Conservation (phyloP, 2,329 filamentous ascomycete species). For the Sporothrix pseudoabietina region DNA sequence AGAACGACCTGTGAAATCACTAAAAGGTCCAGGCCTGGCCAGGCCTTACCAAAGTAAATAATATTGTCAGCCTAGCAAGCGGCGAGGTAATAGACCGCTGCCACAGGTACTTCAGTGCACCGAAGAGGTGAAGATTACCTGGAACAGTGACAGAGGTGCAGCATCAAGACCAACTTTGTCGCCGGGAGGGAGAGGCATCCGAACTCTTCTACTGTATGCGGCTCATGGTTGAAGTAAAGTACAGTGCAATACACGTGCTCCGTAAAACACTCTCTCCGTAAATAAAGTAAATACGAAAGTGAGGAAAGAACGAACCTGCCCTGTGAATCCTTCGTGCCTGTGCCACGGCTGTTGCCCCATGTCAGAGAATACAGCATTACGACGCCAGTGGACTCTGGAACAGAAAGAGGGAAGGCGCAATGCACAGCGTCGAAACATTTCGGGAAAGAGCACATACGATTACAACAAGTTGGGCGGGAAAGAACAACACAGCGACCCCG, state of each 20-base stretch:
- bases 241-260: background rate
- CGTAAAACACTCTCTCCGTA: background rate
- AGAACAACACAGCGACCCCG: constrained; percentile 1
- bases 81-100: background rate
- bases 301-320: background rate
- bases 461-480: background rate
- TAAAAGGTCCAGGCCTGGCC: background rate
- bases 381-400: background rate
- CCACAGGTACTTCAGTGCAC: background rate
- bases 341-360: background rate
- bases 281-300: no score
- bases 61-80: background rate
- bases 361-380: background rate
- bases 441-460: background rate
- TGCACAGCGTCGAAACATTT: background rate
- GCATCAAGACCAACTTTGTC: background rate
- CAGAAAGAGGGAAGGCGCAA: constrained; percentile 13
- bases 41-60: background rate
- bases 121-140: background rate
- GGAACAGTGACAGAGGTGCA: background rate
- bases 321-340: background rate
- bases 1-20: background rate
- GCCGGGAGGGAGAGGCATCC: background rate
- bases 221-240: background rate
- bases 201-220: background rate